Percentiles rank a stretch among this genome's conserved stretches.
Conservation (phyloP, 805 yeast genomes). For the Starmerella powellii region DNA sequence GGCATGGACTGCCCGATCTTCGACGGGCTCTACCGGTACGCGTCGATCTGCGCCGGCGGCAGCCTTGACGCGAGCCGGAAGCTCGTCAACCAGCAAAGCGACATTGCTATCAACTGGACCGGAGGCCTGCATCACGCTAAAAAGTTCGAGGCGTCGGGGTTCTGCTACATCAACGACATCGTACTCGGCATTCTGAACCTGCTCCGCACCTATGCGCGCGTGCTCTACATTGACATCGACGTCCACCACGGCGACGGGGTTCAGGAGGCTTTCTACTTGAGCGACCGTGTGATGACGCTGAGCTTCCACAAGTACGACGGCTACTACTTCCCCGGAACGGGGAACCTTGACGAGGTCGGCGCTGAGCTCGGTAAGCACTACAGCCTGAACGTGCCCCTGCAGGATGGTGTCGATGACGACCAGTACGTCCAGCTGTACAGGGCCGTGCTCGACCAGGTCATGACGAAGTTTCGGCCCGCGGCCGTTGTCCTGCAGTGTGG, state of each 20-base stretch:
- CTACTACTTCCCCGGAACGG: slow-evolving; percentile 89
- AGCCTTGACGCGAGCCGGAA: slow-evolving; percentile 83
- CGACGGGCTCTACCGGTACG: slow-evolving; percentile 88
- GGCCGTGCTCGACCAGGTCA: slow-evolving; percentile 80
- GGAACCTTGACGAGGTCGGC: slow-evolving; percentile 73
- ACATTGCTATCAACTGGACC: slow-evolving; percentile 84
- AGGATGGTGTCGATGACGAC: slow-evolving; percentile 91
- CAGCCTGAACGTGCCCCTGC: slow-evolving; percentile 71
- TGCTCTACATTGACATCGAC: slow-evolving; percentile 77
- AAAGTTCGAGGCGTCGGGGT: slow-evolving; percentile 79
- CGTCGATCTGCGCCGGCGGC: slow-evolving; percentile 73
- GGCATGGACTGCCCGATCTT: slow-evolving; percentile 93
- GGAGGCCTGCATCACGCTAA: slow-evolving; percentile 93
- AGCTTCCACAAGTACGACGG: slow-evolving; percentile 85
- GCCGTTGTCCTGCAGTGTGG: slow-evolving; percentile 98
- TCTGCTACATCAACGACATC: slow-evolving; percentile 82
- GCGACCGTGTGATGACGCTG: slow-evolving; percentile 82
- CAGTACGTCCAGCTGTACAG: slow-evolving; percentile 48
- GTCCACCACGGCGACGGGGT: slow-evolving; percentile 95
- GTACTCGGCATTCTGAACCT: slow-evolving; percentile 73
- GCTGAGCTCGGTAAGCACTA: slow-evolving; percentile 75
- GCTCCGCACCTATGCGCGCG: slow-evolving; percentile 72
- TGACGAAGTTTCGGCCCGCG: slow-evolving; percentile 78
- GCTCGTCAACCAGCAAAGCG: slow-evolving; percentile 68
- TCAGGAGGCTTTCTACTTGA: slow-evolving; percentile 84